Evolutionary conservation across 805 yeast species (phyloP).

Genomic region (Yarrowia hollandica): DNA sequence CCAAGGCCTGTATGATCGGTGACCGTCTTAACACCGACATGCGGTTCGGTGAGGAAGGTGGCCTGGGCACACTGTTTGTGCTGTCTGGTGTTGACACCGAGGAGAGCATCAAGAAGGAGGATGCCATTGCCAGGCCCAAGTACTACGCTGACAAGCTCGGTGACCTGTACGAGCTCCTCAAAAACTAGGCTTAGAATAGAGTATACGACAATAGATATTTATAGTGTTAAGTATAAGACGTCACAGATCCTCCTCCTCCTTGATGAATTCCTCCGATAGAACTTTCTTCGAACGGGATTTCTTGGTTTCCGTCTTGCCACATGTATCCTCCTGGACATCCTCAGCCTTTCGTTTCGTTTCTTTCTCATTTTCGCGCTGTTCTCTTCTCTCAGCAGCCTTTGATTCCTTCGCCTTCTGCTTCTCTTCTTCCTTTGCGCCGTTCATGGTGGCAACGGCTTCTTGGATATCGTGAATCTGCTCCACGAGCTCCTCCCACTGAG

Average conservation of each 20-base stretch:
- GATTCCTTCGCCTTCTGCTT: neutral
- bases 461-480: conserved; percentile 33
- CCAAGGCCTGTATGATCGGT: conserved; percentile 84
- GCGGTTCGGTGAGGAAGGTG: conserved; percentile 85
- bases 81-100: conserved; percentile 89
- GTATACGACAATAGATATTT: neutral
- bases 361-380: neutral
- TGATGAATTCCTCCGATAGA: conserved; percentile 3
- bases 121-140: conserved; percentile 55
- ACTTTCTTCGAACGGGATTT: neutral
- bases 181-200: neutral
- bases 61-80: conserved; percentile 82
- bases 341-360: conserved; percentile 1
- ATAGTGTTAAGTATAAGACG: neutral
- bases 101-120: conserved; percentile 50
- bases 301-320: neutral
- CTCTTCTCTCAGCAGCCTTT: neutral
- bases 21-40: conserved; percentile 95
- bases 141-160: conserved; percentile 72
- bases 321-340: neutral
- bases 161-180: conserved; percentile 60
- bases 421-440: conserved; percentile 8
- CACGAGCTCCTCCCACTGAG: conserved; percentile 36
- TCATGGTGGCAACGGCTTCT: conserved; percentile 34
- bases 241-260: neutral